These are phyloP conservation scores for Entomortierella lignicola DNA, from an alignment of 192 early-diverging fungal species.

Conservation along the genomic window DNA sequence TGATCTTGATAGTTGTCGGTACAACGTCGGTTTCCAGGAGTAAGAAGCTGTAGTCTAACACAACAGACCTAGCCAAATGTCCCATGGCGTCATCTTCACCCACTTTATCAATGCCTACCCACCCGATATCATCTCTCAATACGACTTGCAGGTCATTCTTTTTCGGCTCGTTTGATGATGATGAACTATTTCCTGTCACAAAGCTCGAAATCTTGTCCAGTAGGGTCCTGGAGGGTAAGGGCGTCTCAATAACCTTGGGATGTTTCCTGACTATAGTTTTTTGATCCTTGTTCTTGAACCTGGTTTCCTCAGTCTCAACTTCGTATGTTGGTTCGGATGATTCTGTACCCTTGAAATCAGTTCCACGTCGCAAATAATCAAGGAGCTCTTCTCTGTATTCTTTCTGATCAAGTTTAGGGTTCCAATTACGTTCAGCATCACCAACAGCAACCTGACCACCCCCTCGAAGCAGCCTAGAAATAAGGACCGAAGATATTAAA, in stretches of 20 bases:
- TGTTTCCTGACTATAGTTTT: conserved; percentile 13
- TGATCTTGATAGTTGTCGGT: background rate
- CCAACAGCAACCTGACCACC: conserved; percentile 10
- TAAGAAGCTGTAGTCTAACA: conserved; percentile 37
- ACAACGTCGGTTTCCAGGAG: conserved; percentile 24
- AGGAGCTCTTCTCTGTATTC: conserved; percentile 34
- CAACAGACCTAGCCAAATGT: conserved; percentile 18
- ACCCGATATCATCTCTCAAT: conserved; percentile 34
- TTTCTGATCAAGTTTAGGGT: conserved; percentile 8
- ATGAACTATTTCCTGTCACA: background rate
- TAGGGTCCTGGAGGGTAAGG: background rate
- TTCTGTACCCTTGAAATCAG: conserved; percentile 25
- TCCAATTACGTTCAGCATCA: conserved; percentile 23
- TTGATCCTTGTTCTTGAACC: conserved; percentile 14
- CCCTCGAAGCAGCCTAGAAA: conserved; percentile 55
- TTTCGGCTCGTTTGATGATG: conserved; percentile 4
- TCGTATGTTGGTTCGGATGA: conserved; percentile 24
- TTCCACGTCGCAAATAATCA: conserved; percentile 30
- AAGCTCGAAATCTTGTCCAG: conserved; percentile 11
- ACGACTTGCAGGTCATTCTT: conserved; percentile 4
- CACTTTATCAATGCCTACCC: conserved; percentile 37
- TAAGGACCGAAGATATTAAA: conserved; percentile 40
- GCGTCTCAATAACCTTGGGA: background rate
- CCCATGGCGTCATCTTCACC: conserved; percentile 19
- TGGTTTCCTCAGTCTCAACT: conserved; percentile 2